A percentile compares a stretch with the other conserved stretches of the same genome.
Evolutionary conservation across 202 grass and related monocot species (phyloP).

Genomic region (Cymbopogon flexuosus): DNA sequence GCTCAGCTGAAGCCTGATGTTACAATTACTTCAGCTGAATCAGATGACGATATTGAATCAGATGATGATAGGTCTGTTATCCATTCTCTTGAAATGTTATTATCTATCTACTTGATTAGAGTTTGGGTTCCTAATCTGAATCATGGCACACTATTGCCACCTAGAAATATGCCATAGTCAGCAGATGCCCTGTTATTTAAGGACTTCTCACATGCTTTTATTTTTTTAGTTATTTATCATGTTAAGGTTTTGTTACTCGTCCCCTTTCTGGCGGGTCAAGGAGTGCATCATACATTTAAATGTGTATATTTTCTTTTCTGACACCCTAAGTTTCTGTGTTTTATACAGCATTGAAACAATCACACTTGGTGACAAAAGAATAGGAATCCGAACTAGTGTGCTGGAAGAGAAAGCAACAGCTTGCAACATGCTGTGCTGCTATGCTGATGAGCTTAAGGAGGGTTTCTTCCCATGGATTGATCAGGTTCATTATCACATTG

Average conservation of each 20-base stretch:
- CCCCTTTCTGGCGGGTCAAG: not conserved
- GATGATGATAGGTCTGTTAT: slow-evolving; percentile 74
- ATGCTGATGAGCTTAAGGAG: slow-evolving; percentile 98
- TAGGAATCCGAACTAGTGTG: slow-evolving; percentile 92
- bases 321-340: slow-evolving; percentile 10
- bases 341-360: slow-evolving; percentile 84
- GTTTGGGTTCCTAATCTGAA: not conserved
- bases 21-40: slow-evolving; percentile 88
- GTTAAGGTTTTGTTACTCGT: not conserved
- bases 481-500: slow-evolving; percentile 55
- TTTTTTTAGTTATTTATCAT: not conserved
- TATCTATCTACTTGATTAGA: not conserved
- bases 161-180: not conserved
- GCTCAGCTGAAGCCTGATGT: slow-evolving; percentile 98
- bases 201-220: not conserved
- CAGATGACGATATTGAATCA: slow-evolving; percentile 91
- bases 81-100: not conserved
- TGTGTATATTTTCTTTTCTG: slow-evolving; percentile 7
- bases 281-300: not conserved
- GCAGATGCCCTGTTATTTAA: not conserved
- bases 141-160: not conserved
- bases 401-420: slow-evolving; percentile 99
- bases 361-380: slow-evolving; percentile 94
- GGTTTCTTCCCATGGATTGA: slow-evolving; percentile 99
- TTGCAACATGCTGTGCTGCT: slow-evolving; percentile 99